A percentile compares a stretch with the other conserved stretches of the same genome.
Conservation (phyloP, 1,284 basidiomycete species). For the Sanghuangporus weigelae region DNA sequence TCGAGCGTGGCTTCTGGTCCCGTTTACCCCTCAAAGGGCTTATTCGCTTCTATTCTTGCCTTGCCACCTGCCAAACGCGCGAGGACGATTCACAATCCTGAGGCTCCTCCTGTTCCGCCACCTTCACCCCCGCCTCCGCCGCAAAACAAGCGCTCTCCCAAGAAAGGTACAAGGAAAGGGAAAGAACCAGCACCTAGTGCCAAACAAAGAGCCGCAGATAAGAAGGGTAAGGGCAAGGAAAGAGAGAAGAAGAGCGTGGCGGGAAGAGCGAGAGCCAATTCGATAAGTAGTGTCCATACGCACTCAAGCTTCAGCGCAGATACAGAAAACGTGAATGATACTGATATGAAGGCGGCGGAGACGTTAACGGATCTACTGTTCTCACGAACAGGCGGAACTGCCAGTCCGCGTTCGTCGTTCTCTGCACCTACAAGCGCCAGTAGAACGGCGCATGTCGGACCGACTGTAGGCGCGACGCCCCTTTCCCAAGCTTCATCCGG, state of each 20-base stretch:
- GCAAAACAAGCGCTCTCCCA: constrained; percentile 4
- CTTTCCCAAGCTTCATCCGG: constrained; percentile 13
- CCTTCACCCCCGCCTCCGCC: constrained; percentile 29
- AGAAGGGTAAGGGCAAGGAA: constrained; percentile 15
- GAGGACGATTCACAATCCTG: constrained; percentile 66
- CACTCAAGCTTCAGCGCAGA: constrained; percentile 14
- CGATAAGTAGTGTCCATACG: constrained; percentile 9
- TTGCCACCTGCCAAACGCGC: constrained; percentile 68
- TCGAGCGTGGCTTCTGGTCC: constrained; percentile 32
- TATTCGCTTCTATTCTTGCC: constrained; percentile 69
- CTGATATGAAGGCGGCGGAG: constrained; percentile 76
- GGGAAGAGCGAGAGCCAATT: constrained; percentile 13
- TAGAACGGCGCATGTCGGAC: constrained; percentile 43
- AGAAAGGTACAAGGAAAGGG: constrained; percentile 13
- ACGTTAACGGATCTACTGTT: constrained; percentile 56
- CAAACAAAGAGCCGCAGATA: neutral
- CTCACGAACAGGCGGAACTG: constrained; percentile 48
- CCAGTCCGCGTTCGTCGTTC: constrained; percentile 54
- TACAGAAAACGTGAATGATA: constrained; percentile 32
- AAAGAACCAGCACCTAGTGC: constrained; percentile 2
- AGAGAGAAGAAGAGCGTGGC: constrained; percentile 15
- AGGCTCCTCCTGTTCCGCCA: constrained; percentile 60
- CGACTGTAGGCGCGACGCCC: neutral
- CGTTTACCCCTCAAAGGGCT: constrained; percentile 42
- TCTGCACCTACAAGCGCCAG: constrained; percentile 25